phyloP scores from a whole-genome alignment of 495 filamentous ascomycete species.

The Aspergillus mulundensis region DNA sequence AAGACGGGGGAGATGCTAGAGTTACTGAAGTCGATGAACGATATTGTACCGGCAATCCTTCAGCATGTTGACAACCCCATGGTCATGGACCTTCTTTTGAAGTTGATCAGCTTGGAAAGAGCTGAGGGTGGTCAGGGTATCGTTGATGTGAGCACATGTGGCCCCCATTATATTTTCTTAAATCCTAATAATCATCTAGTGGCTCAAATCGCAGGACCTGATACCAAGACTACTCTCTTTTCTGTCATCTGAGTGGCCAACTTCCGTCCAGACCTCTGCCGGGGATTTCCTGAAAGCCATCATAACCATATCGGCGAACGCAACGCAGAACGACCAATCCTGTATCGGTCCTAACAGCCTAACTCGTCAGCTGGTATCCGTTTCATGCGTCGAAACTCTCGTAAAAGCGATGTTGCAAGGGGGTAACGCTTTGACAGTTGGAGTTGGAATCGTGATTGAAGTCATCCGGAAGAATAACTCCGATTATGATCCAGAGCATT shows the following conservation, averaged over 20 bases:
- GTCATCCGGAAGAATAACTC: slow-evolving; percentile 99
- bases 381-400: slow-evolving; percentile 72
- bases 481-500: slow-evolving; percentile 91
- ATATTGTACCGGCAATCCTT: slow-evolving; percentile 77
- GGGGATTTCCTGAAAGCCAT: slow-evolving; percentile 98
- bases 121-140: slow-evolving; percentile 86
- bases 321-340: slow-evolving; percentile 93
- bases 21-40: slow-evolving; percentile 76
- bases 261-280: slow-evolving; percentile 90
- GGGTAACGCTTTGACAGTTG: slow-evolving; percentile 92
- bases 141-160: slow-evolving; percentile 69
- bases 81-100: slow-evolving; percentile 97
- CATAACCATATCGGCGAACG: slow-evolving; percentile 97
- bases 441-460: slow-evolving; percentile 96
- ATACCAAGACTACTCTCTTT: slow-evolving; percentile 86
- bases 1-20: slow-evolving; percentile 96
- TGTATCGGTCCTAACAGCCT: slow-evolving; percentile 98
- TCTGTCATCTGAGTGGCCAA: slow-evolving; percentile 72
- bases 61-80: slow-evolving; percentile 96
- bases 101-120: slow-evolving; percentile 96
- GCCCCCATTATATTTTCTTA: slow-evolving; percentile 3
- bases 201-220: slow-evolving; percentile 88
- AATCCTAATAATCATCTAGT: slow-evolving; percentile 51
- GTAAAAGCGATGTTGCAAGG: slow-evolving; percentile 89
- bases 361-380: slow-evolving; percentile 92